Base-by-base conservation (phyloP, 495 filamentous ascomycete genomes). In the Elaphomyces granulatus region DNA sequence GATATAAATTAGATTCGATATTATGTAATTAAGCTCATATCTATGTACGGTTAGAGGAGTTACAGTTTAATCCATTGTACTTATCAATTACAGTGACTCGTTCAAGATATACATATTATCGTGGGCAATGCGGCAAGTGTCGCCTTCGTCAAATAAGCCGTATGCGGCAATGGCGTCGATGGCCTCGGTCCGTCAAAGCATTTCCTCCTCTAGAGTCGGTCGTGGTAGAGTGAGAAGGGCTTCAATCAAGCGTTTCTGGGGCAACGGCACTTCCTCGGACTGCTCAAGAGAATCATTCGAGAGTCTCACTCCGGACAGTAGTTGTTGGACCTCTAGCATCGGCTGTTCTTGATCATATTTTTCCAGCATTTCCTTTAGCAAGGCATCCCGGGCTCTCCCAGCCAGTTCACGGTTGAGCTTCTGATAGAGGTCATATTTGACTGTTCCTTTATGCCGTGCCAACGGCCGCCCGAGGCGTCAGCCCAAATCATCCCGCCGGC, bases 111-210 rank as follows among this genome's bases (percentile, higher is more conserved):
- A 28, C 23, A 28, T 28, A 6, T 28, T 28, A 12, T 28, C 23
- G 6, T 28, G 23, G 6, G 23, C 6, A 12, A 28, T 6, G 12
- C 23, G 23, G 12, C 23, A 28, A 14, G 43, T 52, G 43, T 47
- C 43, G 19, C 47, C 55, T 38, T 59, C 52, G 38, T 60, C 18
- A 34, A 63, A 58, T 19, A 54, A 20, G 49, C 39, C 50, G 36
- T 61, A 61, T 38, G 45, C 46, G 46, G 52, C 48, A 23, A 61
- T 51, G 17, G 53, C 48, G 49, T 60, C 43, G 44, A 61, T 59
- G 19, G 49, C 51, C 40, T 47, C 51, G 12, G 50, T 60, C 15
- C 51, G 49, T 20, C 48, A 45, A 42, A 41, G 45, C 37, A 54
- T 46, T 43, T 62, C 56, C 39, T 56, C 54, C 38, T 57, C 49